phyloP scores from a whole-genome alignment of 2,329 filamentous ascomycete genomes.

The Aspergillus latus region DNA sequence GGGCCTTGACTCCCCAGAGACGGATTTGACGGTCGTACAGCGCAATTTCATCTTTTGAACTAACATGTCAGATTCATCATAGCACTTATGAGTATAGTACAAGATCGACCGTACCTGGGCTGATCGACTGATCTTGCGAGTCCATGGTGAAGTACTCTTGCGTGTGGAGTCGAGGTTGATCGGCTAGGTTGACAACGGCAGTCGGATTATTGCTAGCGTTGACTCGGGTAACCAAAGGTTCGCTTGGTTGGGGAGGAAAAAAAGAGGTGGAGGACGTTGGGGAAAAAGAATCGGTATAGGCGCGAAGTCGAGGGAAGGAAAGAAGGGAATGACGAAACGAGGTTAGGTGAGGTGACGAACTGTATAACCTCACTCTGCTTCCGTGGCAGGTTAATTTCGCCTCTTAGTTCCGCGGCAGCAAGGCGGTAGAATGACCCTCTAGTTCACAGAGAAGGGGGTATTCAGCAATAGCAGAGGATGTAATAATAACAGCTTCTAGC shows the following conservation, averaged over 20 bases:
- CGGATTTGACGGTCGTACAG: conserved; percentile 97
- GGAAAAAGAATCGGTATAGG: background rate
- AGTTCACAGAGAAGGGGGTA: background rate
- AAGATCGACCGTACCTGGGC: conserved; percentile 31
- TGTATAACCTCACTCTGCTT: background rate
- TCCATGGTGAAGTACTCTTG: conserved; percentile 10
- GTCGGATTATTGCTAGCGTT: no score
- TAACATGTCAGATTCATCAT: conserved; percentile 4
- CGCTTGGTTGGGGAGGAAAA: background rate
- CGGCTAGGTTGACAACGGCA: no score
- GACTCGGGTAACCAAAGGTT: background rate
- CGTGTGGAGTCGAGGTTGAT: background rate
- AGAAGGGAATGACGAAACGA: background rate
- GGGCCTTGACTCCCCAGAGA: conserved; percentile 93
- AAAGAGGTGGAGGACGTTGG: background rate
- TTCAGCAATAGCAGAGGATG: background rate
- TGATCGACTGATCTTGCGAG: conserved; percentile 17
- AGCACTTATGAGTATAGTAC: background rate
- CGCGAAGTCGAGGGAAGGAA: background rate
- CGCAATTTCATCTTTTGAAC: conserved; percentile 77
- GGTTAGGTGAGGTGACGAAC: background rate
- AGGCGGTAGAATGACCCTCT: background rate
- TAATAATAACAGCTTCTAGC: background rate
- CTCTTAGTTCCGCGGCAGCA: background rate
- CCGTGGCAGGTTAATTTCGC: background rate